These are phyloP conservation scores for Penicillium desertorum DNA, from an alignment of 495 filamentous ascomycete genomes.

Conservation along the genomic window DNA sequence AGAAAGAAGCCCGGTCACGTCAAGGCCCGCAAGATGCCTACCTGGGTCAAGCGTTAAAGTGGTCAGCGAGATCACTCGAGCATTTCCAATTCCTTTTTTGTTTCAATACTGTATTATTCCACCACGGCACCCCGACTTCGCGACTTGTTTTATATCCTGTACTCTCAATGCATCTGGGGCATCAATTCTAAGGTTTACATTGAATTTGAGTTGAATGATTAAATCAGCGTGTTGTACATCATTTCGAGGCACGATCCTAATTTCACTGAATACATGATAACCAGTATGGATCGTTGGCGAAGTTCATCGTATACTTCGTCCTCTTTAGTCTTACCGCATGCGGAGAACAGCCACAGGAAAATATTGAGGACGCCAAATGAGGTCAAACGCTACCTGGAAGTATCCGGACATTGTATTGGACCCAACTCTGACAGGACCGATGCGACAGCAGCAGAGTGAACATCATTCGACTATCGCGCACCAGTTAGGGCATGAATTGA, in stretches of 20 bases:
- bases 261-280: neutral
- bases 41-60: constrained; percentile 83
- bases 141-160: constrained; percentile 36
- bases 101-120: constrained; percentile 34
- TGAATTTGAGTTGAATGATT: constrained; percentile 5
- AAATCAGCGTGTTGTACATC: neutral
- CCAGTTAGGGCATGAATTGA: neutral
- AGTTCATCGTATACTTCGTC: neutral
- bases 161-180: constrained; percentile 37
- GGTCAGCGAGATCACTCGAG: constrained; percentile 4
- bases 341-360: neutral
- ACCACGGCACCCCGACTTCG: constrained; percentile 25
- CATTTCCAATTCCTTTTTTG: constrained; percentile 16
- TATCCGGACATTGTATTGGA: neutral
- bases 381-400: neutral
- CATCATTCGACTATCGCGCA: neutral
- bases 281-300: neutral
- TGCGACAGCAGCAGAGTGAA: neutral
- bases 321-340: no score
- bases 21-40: constrained; percentile 96
- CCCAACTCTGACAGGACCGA: neutral
- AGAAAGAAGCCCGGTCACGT: constrained; percentile 96
- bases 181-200: constrained; percentile 19
- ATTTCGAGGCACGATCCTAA: neutral
- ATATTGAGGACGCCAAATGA: neutral